Base-by-base conservation (phyloP, 768 basidiomycete genomes). In the Pleurotus tuoliensis region DNA sequence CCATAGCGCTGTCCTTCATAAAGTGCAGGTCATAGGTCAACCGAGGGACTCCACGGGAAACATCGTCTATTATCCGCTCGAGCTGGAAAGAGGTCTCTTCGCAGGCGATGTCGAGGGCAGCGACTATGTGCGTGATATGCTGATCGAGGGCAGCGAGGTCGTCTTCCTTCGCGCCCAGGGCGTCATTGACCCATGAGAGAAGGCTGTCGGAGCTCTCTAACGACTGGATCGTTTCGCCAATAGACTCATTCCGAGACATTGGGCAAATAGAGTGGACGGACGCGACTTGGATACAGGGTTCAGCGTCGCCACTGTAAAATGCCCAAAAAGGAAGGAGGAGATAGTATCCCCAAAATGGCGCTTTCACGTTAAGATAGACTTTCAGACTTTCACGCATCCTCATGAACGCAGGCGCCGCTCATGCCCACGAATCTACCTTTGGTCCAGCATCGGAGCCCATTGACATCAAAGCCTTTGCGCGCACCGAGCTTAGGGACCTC, bases 11-110 rank as follows among this genome's bases (percentile, higher is more conserved):
- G 64, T 98, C 96, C 43, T 92, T 88, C 86, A 98, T 95, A 75
- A 97, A 97, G 67, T 98, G 95, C 37, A 99, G 78, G 71, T 98
- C 97, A 68, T 97, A 98, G 1, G 91, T 86, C 46, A 99, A 79
- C 39, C 97, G 83, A 11, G 97, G 93, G 18, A 98, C 87, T 4
- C 87, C 83, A 48, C 94, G 84, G 2, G 95, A 93, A 43, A 98
- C 91, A 67, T 98, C 94, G 66, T 94, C 88, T 57, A 99, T 94
- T 46, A 86, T 83, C 59, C 86, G 86, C 69, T 98, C 97, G 56
- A 98, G 82, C 52, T 88, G 78, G 9, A 86, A 74, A 2, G 94
- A 91, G 0, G 94, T 95, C 63, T 98, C 95, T 66, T 94, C 88
- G 43, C 86, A 86, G 37, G 92, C 87, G 39, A 94, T 81, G 59